phyloP scores from a whole-genome alignment of 1,139 yeast genomes.

The Saccharomycopsis phalli region DNA sequence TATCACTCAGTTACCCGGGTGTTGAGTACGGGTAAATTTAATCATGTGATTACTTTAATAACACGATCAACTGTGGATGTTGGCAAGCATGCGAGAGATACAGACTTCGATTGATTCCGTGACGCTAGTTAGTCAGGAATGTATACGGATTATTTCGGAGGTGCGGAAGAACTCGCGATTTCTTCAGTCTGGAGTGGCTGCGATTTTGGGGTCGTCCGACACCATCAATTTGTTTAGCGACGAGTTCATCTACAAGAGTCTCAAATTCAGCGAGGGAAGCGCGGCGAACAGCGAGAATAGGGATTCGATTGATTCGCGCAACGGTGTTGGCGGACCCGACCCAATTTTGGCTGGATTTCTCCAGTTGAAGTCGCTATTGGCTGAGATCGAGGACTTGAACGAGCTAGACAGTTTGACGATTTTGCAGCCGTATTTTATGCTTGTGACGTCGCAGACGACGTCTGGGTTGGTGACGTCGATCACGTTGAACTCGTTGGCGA shows the following conservation, averaged over 20 bases:
- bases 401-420: slow-evolving; percentile 66
- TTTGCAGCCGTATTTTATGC: slow-evolving; percentile 76
- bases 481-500: slow-evolving; percentile 69
- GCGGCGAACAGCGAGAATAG: slow-evolving; percentile 19
- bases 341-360: slow-evolving; percentile 78
- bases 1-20: too few species aligned
- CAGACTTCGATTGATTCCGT: slow-evolving; percentile 52
- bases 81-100: not conserved
- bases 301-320: not conserved
- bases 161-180: slow-evolving; percentile 84
- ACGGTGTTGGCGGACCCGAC: slow-evolving; percentile 24
- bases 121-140: slow-evolving; percentile 80
- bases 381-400: slow-evolving; percentile 44
- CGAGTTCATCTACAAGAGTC: slow-evolving; percentile 22
- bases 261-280: slow-evolving; percentile 21
- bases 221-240: slow-evolving; percentile 35
- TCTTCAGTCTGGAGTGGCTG: slow-evolving; percentile 82
- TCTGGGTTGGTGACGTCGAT: slow-evolving; percentile 80
- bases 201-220: slow-evolving; percentile 52
- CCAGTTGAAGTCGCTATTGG: slow-evolving; percentile 63
- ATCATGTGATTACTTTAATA: too few species aligned
- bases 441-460: slow-evolving; percentile 78
- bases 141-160: slow-evolving; percentile 77
- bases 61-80: too few species aligned
- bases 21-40: too few species aligned